These are phyloP conservation scores for Sideroxylon spinosum DNA, from an alignment of 179 eudicot species.

Conservation along the genomic window DNA sequence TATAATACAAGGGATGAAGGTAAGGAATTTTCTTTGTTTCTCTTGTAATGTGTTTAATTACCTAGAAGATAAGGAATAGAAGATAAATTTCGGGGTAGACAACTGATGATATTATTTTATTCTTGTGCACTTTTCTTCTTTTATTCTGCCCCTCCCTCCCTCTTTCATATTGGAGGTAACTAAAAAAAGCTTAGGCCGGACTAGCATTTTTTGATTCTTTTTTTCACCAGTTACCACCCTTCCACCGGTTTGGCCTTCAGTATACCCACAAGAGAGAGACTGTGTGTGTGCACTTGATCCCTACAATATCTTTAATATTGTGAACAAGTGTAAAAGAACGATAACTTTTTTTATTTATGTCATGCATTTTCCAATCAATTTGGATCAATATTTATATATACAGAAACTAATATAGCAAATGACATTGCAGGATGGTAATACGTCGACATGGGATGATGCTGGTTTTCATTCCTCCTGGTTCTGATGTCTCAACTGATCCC, in stretches of 20 bases:
- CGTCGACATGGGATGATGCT: slow-evolving; percentile 66
- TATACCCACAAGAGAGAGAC: too few relatives aligned
- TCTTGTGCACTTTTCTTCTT: background rate
- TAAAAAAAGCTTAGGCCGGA: background rate
- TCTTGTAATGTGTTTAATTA: slow-evolving; percentile 5
- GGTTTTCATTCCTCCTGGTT: slow-evolving; percentile 95
- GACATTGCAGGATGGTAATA: slow-evolving; percentile 51
- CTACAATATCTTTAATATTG: background rate
- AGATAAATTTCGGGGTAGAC: background rate
- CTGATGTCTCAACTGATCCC: slow-evolving; percentile 57
- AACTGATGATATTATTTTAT: background rate
- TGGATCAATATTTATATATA: background rate
- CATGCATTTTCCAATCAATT: background rate
- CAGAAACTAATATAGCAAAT: background rate
- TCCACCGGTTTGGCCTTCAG: too few relatives aligned
- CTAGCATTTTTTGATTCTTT: background rate
- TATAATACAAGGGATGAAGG: slow-evolving; percentile 87
- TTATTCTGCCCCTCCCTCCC: too few relatives aligned
- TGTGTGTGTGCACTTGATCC: too few relatives aligned
- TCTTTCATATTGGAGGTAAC: background rate
- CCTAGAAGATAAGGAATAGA: background rate
- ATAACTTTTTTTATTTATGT: too few relatives aligned
- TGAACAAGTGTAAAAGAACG: too few relatives aligned
- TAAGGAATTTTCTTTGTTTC: slow-evolving; percentile 21
- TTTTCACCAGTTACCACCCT: too few relatives aligned